Conservation (phyloP, 305 asterid species). For the Nicotiana rustica region DNA sequence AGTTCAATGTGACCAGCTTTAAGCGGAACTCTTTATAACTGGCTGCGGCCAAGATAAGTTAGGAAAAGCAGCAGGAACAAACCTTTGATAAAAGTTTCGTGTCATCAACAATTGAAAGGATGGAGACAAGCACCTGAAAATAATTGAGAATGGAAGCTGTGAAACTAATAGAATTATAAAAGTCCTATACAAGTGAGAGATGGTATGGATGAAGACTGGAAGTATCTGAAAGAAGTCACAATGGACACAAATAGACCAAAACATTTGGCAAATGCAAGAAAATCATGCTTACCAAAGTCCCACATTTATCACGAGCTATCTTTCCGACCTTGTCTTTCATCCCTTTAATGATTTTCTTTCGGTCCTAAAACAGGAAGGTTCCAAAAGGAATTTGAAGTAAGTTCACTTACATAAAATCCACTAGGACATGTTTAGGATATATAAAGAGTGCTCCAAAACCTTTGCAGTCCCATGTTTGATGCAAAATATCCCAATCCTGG, state of each 20-base stretch:
- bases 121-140: conserved; percentile 77
- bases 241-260: not conserved
- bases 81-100: conserved; percentile 93
- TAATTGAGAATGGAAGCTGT: not conserved
- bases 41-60: not conserved
- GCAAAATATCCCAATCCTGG: conserved; percentile 79
- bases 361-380: conserved; percentile 62
- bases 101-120: conserved; percentile 91
- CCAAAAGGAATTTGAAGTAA: conserved; percentile 28
- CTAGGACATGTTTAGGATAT: conserved; percentile 23
- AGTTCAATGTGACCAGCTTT: conserved; percentile 9
- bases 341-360: conserved; percentile 95
- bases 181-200: conserved; percentile 19
- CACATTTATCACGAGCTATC: conserved; percentile 79
- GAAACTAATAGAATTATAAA: conserved; percentile 12
- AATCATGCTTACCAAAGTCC: conserved; percentile 60
- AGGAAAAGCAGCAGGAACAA: conserved; percentile 38
- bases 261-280: not conserved
- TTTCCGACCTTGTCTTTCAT: conserved; percentile 81
- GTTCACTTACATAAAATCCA: not conserved
- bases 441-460: conserved; percentile 50
- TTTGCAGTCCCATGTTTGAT: conserved; percentile 92
- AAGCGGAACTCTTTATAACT: conserved; percentile 11
- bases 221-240: conserved; percentile 5
- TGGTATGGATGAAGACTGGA: not conserved